These are phyloP conservation scores for Trichoderma sp. DNA, from an alignment of 2,329 filamentous ascomycete species.

Conservation along the genomic window DNA sequence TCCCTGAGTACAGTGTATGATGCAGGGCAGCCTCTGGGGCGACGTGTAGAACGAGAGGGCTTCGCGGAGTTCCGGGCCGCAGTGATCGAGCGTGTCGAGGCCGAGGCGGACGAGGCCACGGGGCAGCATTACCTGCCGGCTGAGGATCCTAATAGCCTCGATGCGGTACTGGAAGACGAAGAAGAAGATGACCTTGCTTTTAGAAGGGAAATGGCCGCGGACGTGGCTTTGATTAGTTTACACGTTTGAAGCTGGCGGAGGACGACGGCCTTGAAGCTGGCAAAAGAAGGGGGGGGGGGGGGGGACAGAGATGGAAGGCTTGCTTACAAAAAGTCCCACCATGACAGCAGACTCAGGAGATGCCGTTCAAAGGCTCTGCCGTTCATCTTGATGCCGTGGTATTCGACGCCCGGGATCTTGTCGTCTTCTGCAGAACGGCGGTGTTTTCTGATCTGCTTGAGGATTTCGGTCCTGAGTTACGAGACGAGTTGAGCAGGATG, in stretches of 20 bases:
- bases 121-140: conserved; percentile 69
- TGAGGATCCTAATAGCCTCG: conserved; percentile 70
- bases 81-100: conserved; percentile 69
- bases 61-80: conserved; percentile 60
- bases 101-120: conserved; percentile 72
- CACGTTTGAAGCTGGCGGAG: too few species aligned
- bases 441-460: conserved; percentile 66
- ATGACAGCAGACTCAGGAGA: conserved; percentile 68
- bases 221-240: not conserved
- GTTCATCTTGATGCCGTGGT: conserved; percentile 72
- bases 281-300: too few species aligned
- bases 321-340: conserved; percentile 63
- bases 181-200: conserved; percentile 56
- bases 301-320: too few species aligned
- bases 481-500: conserved; percentile 3
- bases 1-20: conserved; percentile 86
- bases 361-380: conserved; percentile 70
- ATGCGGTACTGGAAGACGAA: conserved; percentile 68
- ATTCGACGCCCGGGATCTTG: conserved; percentile 64
- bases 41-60: conserved; percentile 39
- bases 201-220: not conserved
- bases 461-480: conserved; percentile 66
- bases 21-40: conserved; percentile 57
- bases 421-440: conserved; percentile 51
- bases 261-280: too few species aligned